Evolutionary conservation across 2,329 filamentous ascomycete genomes (phyloP), one percentile per base, ranked within the genome.

Genomic region (Epichloe sylvatica): DNA sequence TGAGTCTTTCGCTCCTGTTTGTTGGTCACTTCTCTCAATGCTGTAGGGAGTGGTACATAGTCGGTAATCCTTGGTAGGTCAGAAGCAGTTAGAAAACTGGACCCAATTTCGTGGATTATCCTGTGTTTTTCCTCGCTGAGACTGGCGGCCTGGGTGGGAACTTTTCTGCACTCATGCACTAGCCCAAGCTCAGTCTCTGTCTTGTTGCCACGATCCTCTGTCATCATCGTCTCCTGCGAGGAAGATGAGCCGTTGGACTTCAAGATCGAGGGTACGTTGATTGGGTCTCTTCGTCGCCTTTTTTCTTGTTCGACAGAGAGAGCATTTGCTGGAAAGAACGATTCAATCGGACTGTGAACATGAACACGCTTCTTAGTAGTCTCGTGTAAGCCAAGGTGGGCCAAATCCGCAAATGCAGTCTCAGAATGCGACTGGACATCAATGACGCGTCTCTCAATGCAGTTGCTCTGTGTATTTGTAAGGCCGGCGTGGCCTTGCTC

Each of bases 281-380:
- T 52, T 3, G 56, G 56, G 45, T 60, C 62, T 35, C 67, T 59
- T 30, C 67, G 61, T 21, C 61, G 60, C 12, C 56, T 53, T 51
- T 51, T 68, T 52, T 70, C 67, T 44, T 70, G 62, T 43, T 60
- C 53, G 34, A 68, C 50, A 1, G 66, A 66, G n/a, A 57, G 62
- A 5, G 62, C 59, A 5, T 53, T 53, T 2, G 53, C 58, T 3
- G 59, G 58, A 8, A 56, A 57, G n/a, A 51, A 17, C 4, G 49
- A 44, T 30, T 56, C 50, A 6, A 50, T 45, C 30, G 53, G 49
- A 45, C 46, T 51, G 19, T 51, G 46, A 43, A 53, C 51, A 23
- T 51, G 49, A 8, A 53, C 51, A 40, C 48, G 45, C 37, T 41
- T 52, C 33, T 35, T 36, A 3, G 19, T 15, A 33, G 33, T 35